phyloP scores from a whole-genome alignment of 352 stramenopile species.

The Globisporangium canariense region DNA sequence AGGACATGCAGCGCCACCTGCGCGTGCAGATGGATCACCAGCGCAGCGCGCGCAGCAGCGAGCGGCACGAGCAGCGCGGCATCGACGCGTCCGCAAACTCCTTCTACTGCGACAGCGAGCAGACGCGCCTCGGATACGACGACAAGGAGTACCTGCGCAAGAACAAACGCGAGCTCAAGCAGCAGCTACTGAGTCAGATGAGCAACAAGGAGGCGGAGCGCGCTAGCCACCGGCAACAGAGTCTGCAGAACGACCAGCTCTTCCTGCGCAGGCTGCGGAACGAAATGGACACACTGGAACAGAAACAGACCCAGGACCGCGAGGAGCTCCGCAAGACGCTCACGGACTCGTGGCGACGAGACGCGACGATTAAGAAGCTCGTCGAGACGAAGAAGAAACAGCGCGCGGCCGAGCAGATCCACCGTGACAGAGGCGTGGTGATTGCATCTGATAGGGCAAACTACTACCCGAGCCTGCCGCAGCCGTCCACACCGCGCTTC shows the following conservation, averaged over 20 bases:
- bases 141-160: conserved; percentile 37
- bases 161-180: conserved; percentile 53
- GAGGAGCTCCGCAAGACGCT: conserved; percentile 54
- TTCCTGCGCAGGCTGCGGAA: conserved; percentile 50
- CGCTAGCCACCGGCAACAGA: conserved; percentile 28
- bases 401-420: conserved; percentile 43
- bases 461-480: conserved; percentile 27
- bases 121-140: conserved; percentile 44
- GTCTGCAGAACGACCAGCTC: conserved; percentile 51
- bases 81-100: conserved; percentile 46
- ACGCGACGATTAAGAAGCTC: conserved; percentile 50
- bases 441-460: background rate
- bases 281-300: conserved; percentile 60
- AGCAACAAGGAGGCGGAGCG: conserved; percentile 47
- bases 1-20: conserved; percentile 59
- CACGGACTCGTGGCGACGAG: conserved; percentile 60
- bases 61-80: conserved; percentile 29
- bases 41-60: conserved; percentile 22
- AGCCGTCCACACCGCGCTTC: conserved; percentile 26
- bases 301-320: conserved; percentile 49
- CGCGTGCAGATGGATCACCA: conserved; percentile 49
- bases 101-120: conserved; percentile 59
- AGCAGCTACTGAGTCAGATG: conserved; percentile 59
- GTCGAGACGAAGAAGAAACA: conserved; percentile 64
- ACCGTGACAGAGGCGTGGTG: conserved; percentile 16